These are phyloP conservation scores for Marchantia polymorpha DNA, from an alignment of 225 moss, liverwort and hornwort genomes.

Conservation along the genomic window DNA sequence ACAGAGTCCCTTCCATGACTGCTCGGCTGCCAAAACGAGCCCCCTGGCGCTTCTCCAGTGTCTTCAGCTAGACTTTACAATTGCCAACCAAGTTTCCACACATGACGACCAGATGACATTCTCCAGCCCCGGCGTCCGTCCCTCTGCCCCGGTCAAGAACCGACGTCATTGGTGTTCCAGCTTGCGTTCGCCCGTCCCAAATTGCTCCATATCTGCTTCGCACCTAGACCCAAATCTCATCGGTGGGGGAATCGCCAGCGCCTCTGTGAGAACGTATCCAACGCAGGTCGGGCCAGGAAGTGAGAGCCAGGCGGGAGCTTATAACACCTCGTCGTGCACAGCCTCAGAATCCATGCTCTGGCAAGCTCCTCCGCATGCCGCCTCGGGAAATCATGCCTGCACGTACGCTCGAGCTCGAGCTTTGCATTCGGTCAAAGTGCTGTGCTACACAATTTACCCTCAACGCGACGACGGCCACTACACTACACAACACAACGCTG, in stretches of 20 bases:
- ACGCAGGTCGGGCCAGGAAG: too few relatives aligned
- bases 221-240: neutral
- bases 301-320: neutral
- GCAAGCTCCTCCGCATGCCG: neutral
- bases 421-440: conserved; percentile 5
- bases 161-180: neutral
- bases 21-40: neutral
- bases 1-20: conserved; percentile 8
- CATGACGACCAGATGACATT: neutral
- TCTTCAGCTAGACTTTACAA: neutral
- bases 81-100: neutral
- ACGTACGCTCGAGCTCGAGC: neutral
- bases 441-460: conserved; percentile 1
- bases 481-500: too few relatives aligned
- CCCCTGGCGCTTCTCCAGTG: neutral
- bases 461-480: neutral
- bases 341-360: conserved; percentile 4
- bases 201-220: neutral
- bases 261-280: neutral
- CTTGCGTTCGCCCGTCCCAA: neutral
- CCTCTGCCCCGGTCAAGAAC: neutral
- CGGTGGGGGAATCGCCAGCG: neutral
- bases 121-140: neutral
- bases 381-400: neutral
- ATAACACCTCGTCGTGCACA: neutral